A percentile compares a stretch with the other conserved stretches of the same genome.
Conservation (phyloP, 345 rosid genomes). For the Boechera divaricarpa region DNA sequence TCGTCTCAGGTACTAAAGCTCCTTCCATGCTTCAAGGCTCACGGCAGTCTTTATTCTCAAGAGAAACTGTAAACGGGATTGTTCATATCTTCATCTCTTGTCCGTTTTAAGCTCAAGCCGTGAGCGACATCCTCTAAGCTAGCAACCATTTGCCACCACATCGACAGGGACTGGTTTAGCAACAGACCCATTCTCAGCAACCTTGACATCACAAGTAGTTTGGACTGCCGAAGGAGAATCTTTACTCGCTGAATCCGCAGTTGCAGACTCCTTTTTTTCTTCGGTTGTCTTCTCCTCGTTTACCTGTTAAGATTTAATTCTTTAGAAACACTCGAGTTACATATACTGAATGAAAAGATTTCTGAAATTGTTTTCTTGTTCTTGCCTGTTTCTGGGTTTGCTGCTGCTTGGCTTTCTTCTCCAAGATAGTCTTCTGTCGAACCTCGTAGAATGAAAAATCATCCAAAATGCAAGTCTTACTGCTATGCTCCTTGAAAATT, state of each 20-base stretch:
- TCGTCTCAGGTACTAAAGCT: conserved; percentile 17
- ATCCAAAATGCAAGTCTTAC: conserved; percentile 84
- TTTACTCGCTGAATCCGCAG: conserved; percentile 39
- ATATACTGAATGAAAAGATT: background rate
- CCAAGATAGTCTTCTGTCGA: conserved; percentile 79
- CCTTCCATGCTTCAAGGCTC: conserved; percentile 43
- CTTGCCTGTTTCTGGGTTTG: conserved; percentile 65
- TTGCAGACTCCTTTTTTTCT: conserved; percentile 46
- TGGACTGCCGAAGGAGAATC: conserved; percentile 43
- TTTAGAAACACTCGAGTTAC: background rate
- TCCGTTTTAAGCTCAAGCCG: conserved; percentile 36
- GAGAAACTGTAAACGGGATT: conserved; percentile 30
- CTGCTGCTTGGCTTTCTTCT: conserved; percentile 79
- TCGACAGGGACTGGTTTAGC: conserved; percentile 45
- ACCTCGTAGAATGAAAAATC: conserved; percentile 87
- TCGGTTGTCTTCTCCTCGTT: conserved; percentile 50
- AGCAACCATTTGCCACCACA: conserved; percentile 52
- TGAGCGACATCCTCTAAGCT: conserved; percentile 35
- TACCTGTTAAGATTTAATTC: conserved; percentile 39
- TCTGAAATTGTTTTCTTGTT: conserved; percentile 14
- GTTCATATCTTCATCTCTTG: conserved; percentile 37
- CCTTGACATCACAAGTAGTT: conserved; percentile 42
- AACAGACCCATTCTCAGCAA: conserved; percentile 47
- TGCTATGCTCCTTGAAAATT: conserved; percentile 78
- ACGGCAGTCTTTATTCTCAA: conserved; percentile 37